A percentile compares a stretch with the other conserved stretches of the same genome.
Conservation (phyloP, 2,329 filamentous ascomycete species). For the Hypocreales sp. region DNA sequence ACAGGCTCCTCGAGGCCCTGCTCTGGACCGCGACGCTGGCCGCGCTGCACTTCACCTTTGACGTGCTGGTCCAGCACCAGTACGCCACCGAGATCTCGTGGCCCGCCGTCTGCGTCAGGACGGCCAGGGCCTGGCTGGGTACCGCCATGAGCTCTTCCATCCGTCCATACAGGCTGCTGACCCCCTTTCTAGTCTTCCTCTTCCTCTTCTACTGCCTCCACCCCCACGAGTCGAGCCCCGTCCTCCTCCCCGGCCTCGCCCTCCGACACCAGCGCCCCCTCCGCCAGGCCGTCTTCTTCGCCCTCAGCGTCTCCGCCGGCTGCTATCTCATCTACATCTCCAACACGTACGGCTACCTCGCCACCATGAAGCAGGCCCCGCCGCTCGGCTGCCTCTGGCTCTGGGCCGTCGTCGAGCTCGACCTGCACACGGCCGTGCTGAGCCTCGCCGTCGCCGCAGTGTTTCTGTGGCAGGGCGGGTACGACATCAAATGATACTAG, state of each 20-base stretch:
- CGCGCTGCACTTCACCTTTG: slow-evolving; percentile 63
- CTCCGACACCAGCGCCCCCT: slow-evolving; percentile 27
- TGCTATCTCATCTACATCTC: slow-evolving; percentile 71
- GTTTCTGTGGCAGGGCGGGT: slow-evolving; percentile 35
- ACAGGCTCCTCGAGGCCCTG: slow-evolving; percentile 37
- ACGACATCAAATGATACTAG: slow-evolving; percentile 19
- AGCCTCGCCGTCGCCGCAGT: slow-evolving; percentile 30
- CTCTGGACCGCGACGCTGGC: slow-evolving; percentile 47
- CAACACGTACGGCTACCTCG: slow-evolving; percentile 67
- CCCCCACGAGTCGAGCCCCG: slow-evolving; percentile 31
- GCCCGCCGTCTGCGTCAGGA: slow-evolving; percentile 34
- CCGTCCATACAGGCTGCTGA: not conserved
- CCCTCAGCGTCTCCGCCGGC: slow-evolving; percentile 44
- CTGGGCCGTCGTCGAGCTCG: slow-evolving; percentile 81
- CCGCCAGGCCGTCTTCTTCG: slow-evolving; percentile 48
- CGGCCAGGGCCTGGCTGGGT: slow-evolving; percentile 38
- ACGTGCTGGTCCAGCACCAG: slow-evolving; percentile 65
- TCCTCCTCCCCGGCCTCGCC: slow-evolving; percentile 34
- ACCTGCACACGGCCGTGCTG: slow-evolving; percentile 46
- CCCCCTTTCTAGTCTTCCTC: slow-evolving; percentile 28
- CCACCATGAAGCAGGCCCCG: slow-evolving; percentile 85
- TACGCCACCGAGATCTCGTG: slow-evolving; percentile 55
- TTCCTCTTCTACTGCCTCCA: slow-evolving; percentile 42
- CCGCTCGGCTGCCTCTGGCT: slow-evolving; percentile 82
- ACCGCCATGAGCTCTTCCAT: slow-evolving; percentile 4